Percentiles rank a stretch among this genome's conserved stretches.
These are phyloP conservation scores for Epichloe amarillans DNA, from an alignment of 2,329 filamentous ascomycete genomes.

Conservation along the genomic window DNA sequence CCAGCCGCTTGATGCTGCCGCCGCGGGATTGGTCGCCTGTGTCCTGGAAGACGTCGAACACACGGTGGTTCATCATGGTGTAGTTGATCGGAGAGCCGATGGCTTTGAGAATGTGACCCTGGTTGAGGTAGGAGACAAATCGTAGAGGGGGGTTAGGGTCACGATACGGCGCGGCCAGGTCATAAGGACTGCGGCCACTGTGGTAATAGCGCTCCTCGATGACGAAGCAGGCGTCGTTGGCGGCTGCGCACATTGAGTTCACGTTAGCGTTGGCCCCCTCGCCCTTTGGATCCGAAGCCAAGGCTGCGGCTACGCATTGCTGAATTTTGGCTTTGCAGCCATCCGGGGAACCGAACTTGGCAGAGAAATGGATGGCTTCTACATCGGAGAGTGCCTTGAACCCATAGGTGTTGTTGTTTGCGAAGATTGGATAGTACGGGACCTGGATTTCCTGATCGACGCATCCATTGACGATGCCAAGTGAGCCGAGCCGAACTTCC, in stretches of 20 bases:
- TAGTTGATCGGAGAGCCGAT: slow-evolving; percentile 52
- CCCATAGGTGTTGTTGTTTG: slow-evolving; percentile 52
- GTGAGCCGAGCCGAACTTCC: slow-evolving; percentile 44
- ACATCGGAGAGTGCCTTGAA: slow-evolving; percentile 42
- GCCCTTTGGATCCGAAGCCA: slow-evolving; percentile 24
- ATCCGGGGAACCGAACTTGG: slow-evolving; percentile 15
- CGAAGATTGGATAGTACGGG: slow-evolving; percentile 42
- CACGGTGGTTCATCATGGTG: slow-evolving; percentile 33
- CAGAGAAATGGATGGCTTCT: slow-evolving; percentile 32
- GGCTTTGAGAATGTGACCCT: slow-evolving; percentile 38
- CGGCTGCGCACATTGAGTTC: slow-evolving; percentile 38
- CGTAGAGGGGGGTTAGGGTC: slow-evolving; percentile 51
- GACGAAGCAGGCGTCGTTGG: slow-evolving; percentile 28
- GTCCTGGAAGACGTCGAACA: slow-evolving; percentile 32
- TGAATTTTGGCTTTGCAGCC: slow-evolving; percentile 43
- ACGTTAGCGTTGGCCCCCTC: slow-evolving; percentile 24
- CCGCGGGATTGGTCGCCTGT: slow-evolving; percentile 52
- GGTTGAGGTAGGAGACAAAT: slow-evolving; percentile 53
- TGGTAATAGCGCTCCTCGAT: slow-evolving; percentile 44
- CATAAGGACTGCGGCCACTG: slow-evolving; percentile 44
- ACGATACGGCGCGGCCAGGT: slow-evolving; percentile 40
- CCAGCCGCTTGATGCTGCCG: slow-evolving; percentile 45
- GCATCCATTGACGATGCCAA: slow-evolving; percentile 61
- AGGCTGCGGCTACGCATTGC: slow-evolving; percentile 33
- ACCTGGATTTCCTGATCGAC: slow-evolving; percentile 51